Evolutionary conservation across 371 early-diverging fungal species (phyloP).

Genomic region (Modicella reniformis): DNA sequence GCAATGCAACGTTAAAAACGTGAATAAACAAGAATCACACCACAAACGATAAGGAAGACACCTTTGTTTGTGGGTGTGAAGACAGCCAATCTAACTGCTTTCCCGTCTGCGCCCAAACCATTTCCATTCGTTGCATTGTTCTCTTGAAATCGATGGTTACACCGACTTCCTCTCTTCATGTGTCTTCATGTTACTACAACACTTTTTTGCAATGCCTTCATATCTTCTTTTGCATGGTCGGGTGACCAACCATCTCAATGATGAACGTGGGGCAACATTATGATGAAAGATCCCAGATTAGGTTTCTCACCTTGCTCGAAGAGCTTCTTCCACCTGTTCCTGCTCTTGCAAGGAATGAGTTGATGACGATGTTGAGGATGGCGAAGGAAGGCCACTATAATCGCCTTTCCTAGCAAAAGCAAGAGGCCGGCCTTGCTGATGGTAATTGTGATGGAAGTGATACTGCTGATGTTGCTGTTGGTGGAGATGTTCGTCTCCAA

Average conservation of each 20-base stretch:
- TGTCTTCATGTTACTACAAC: background rate
- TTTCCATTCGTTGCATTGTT: background rate
- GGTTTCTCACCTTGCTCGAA: constrained; percentile 49
- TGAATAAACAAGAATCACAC: background rate
- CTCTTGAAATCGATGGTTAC: constrained; percentile 6
- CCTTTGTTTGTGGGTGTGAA: too few relatives aligned
- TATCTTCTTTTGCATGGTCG: constrained; percentile 3
- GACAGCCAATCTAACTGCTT: too few relatives aligned
- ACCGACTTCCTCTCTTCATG: constrained; percentile 3
- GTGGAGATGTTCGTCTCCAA: constrained; percentile 33
- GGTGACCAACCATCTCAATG: constrained; percentile 11
- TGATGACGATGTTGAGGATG: constrained; percentile 35
- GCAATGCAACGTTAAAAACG: constrained; percentile 10
- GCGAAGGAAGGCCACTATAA: constrained; percentile 18
- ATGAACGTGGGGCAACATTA: background rate
- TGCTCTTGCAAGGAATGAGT: constrained; percentile 48
- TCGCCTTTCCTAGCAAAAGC: constrained; percentile 41
- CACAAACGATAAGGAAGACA: background rate
- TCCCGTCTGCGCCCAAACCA: too few relatives aligned
- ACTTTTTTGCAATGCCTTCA: background rate
- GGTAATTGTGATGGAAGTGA: constrained; percentile 13
- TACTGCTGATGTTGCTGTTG: constrained; percentile 20
- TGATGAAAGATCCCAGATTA: background rate
- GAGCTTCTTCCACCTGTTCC: constrained; percentile 54
- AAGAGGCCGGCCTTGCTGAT: constrained; percentile 29